A percentile compares a stretch with the other conserved stretches of the same genome.
Conservation (phyloP, 495 filamentous ascomycete genomes). For the Paragyromitra xinjiangensis region DNA sequence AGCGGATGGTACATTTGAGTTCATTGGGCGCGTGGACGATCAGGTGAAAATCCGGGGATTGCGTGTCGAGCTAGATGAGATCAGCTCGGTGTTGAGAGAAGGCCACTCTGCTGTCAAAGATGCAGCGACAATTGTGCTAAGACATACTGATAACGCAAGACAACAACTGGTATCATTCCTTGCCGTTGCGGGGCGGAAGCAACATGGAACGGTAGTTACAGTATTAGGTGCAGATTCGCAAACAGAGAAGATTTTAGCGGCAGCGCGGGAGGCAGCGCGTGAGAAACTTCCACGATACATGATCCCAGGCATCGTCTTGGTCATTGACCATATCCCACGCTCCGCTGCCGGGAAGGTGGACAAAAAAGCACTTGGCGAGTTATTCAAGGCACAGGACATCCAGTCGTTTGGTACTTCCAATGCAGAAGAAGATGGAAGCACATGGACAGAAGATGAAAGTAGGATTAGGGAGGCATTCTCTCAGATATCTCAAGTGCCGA, state of each 20-base stretch:
- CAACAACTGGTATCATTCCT: slow-evolving; percentile 76
- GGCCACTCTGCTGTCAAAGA: slow-evolving; percentile 61
- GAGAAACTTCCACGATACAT: slow-evolving; percentile 58
- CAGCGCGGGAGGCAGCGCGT: slow-evolving; percentile 33
- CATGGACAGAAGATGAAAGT: slow-evolving; percentile 65
- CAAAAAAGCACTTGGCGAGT: slow-evolving; percentile 55
- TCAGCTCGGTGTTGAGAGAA: slow-evolving; percentile 63
- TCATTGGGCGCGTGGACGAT: slow-evolving; percentile 63
- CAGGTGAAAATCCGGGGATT: slow-evolving; percentile 66
- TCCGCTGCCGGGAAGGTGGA: slow-evolving; percentile 60
- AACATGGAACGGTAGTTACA: slow-evolving; percentile 52
- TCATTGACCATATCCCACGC: slow-evolving; percentile 57
- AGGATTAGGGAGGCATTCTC: slow-evolving; percentile 68
- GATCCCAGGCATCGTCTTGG: slow-evolving; percentile 56
- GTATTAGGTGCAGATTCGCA: slow-evolving; percentile 50
- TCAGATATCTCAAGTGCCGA: slow-evolving; percentile 63
- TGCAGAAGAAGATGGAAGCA: slow-evolving; percentile 35
- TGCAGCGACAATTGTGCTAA: slow-evolving; percentile 71
- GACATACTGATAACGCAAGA: slow-evolving; percentile 67
- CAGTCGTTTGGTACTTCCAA: slow-evolving; percentile 30
- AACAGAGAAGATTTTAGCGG: slow-evolving; percentile 26
- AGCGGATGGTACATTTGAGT: slow-evolving; percentile 61
- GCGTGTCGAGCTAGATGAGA: slow-evolving; percentile 64
- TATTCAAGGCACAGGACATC: slow-evolving; percentile 56
- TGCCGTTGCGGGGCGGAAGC: slow-evolving; percentile 54